Base-by-base conservation (phyloP, 129 eudicot species). In the Oenanthe sinensis region DNA sequence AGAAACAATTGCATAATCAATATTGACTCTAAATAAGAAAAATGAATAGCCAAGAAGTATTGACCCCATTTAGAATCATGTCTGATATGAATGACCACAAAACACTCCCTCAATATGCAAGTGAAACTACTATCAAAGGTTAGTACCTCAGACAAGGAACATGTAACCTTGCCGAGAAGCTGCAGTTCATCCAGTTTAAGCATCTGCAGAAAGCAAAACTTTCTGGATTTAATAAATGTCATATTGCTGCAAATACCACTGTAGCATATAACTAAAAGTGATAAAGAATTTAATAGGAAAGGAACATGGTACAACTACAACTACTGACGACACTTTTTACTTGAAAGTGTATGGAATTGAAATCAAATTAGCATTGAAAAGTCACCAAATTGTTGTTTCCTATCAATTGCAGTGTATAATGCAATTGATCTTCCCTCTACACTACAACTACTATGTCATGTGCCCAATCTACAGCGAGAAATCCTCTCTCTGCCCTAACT, bases 161-260 rank as follows among this genome's bases (percentile, higher is more conserved):
- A 94, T 42, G 83, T 84, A 85, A 92, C 96, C 88, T 91, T 96
- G 26, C 98, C 98, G 74, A 94, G 90, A 84, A 88, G 79, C 71
- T 94, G 96, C 79, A 91, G 93, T 75, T 94, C 98, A 5, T 94
- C 98, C 88, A 94, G 87, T 84, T 89, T 91, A 86, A 93, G 88
- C 92, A 86, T 82, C 98, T 93, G 87, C 69, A 82, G 47, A 68
- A 81, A 77, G 55, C 44, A 72, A 33, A 49, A 82, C 39, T 62
- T 16, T 71, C 65, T 63, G 74, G 17, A 54, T 58, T 28, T 39
- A 60, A 37, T 42, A 74, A 78, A 45, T 60, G 43, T 52, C 71
- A 24, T 22, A 74, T 17, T 19, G 79, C 63, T 50, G 30, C 62
- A 71, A 67, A 33, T 48, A 54, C 40, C 76, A 48, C 16, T 22